phyloP scores from a whole-genome alignment of 371 early-diverging fungal species.

The Haplosporangium sp. region DNA sequence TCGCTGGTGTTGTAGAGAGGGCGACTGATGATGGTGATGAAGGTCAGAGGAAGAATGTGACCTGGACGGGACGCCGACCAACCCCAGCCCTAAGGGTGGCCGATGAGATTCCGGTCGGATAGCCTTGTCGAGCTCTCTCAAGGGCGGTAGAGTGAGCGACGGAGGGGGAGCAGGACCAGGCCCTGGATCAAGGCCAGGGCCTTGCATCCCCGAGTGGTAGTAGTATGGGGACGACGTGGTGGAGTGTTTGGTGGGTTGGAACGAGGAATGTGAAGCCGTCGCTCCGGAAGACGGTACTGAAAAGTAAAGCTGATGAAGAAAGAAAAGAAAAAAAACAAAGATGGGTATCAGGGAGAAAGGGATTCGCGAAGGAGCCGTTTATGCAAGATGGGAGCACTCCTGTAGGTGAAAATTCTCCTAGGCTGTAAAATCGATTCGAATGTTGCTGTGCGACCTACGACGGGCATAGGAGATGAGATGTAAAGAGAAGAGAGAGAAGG shows the following conservation, averaged over 20 bases:
- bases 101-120: constrained; percentile 25
- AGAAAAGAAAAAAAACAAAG: too few species aligned
- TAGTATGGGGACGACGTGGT: constrained; percentile 20
- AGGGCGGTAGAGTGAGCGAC: constrained; percentile 42
- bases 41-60: constrained; percentile 22
- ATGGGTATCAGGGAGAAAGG: too few species aligned
- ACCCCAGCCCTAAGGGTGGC: constrained; percentile 1
- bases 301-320: too few species aligned
- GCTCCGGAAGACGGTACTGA: too few species aligned
- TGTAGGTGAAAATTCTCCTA: too few species aligned
- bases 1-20: constrained; percentile 5
- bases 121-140: constrained; percentile 40
- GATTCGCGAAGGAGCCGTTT: too few species aligned
- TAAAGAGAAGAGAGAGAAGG: too few species aligned
- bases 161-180: constrained; percentile 47
- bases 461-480: too few species aligned
- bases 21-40: constrained; percentile 21
- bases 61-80: constrained; percentile 4
- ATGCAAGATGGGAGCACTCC: too few species aligned
- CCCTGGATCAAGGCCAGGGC: constrained; percentile 27
- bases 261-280: too few species aligned
- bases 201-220: constrained; percentile 23
- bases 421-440: too few species aligned
- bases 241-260: not conserved
- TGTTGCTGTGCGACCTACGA: too few species aligned